These are phyloP conservation scores for Cryptomeria japonica DNA, from an alignment of 75 land plant genomes.

Conservation along the genomic window DNA sequence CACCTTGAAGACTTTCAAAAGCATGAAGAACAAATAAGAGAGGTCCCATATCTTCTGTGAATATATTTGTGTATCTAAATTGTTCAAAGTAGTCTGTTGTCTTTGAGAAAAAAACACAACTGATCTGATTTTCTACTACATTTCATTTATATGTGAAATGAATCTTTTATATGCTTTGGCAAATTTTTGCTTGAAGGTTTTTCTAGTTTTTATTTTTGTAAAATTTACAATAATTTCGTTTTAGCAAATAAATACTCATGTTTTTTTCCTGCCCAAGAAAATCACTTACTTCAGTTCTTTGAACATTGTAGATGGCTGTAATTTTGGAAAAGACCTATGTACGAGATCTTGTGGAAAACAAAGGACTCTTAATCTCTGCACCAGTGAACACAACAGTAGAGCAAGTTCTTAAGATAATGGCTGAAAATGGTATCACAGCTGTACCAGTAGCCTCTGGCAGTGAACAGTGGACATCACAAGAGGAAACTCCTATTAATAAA, in stretches of 20 bases:
- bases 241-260: background rate
- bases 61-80: too few species aligned
- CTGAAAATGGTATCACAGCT: constrained; percentile 5
- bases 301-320: constrained; percentile 4
- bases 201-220: background rate
- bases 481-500: background rate
- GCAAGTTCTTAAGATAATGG: constrained; percentile 5
- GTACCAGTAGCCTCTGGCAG: constrained; percentile 6
- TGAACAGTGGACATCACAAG: background rate
- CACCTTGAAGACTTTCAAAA: background rate
- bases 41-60: background rate
- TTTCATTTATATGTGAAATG: background rate
- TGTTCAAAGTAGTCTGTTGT: background rate
- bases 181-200: background rate
- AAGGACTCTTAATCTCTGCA: background rate
- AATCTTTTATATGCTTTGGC: background rate
- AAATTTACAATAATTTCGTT: background rate
- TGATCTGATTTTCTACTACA: background rate
- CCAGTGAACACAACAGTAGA: constrained; percentile 2
- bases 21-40: background rate
- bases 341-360: constrained; percentile 12
- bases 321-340: constrained; percentile 12
- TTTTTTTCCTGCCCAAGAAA: background rate
- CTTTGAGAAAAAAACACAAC: background rate
- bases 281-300: background rate